Evolutionary conservation across 225 moss, liverwort and hornwort genomes (phyloP), one percentile per base, ranked within the genome.

Genomic region (Sphagnum tenellum): DNA sequence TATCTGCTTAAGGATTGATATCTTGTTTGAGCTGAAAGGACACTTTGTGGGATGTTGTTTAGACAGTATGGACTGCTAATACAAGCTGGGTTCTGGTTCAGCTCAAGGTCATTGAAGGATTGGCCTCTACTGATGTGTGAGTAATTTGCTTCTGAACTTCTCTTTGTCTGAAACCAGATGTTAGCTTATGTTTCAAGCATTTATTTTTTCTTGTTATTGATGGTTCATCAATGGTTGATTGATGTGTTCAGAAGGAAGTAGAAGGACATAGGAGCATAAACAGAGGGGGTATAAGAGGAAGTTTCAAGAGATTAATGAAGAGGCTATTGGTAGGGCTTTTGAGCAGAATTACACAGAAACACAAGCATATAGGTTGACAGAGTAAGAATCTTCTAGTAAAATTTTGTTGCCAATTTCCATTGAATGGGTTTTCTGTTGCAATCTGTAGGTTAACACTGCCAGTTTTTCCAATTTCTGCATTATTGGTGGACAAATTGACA

Each of bases 51-150:
- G 29, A 59, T 58, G 56, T 53, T 55, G 53, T n/a, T 75, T 68
- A 65, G 69, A 56, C 87, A 91, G 95, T 95, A 95, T 70, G 95
- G 95, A 62, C 67, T 95, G 63, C 73, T 92, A 62, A 89, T 95
- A 12, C 86, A 79, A 66, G 69, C 84, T 59, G 89, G 89, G 48
- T 95, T 95, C 70, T 95, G 92, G 95, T 86, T 95, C 70, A 95
- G 92, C 77, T 88, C 95, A 8, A 95, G 86, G 72, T 82, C 84
- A 57, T 73, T 71, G 62, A 91, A 81, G 62, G 95, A 95, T 78
- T 95, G 95, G 95, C 95, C 95, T 45, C 86, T 95, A 6, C 64
- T 95, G 57, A 92, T 95, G 95, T 92, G 92, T 72, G 88, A 86
- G 95, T 95, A 81, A 49, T 58, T 52, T 49, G 53, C 58, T 5